Percentiles rank a stretch among this genome's conserved stretches.
Evolutionary conservation across 192 early-diverging fungal species (phyloP).

Genomic region (Phycomyces nitens): DNA sequence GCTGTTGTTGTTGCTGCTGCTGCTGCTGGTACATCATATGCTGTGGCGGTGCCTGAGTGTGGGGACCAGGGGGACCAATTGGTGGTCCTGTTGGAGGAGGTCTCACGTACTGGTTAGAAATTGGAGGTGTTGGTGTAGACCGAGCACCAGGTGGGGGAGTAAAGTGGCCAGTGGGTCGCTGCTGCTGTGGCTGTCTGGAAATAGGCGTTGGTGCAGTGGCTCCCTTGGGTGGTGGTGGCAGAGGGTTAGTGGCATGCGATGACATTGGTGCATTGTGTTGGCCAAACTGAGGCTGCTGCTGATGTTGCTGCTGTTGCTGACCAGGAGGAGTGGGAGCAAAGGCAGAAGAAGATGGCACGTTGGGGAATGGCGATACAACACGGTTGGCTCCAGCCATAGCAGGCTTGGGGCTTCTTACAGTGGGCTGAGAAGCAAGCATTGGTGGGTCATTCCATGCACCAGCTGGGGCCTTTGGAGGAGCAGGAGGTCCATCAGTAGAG

Average conservation of each 20-base stretch:
- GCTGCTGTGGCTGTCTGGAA: conserved; percentile 27
- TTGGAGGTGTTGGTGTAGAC: conserved; percentile 4
- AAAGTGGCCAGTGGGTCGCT: conserved; percentile 26
- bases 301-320: conserved; percentile 14
- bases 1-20: neutral
- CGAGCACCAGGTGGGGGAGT: conserved; percentile 27
- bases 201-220: conserved; percentile 15
- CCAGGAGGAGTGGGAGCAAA: conserved; percentile 9
- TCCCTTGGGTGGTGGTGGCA: conserved; percentile 27
- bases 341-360: conserved; percentile 5
- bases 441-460: conserved; percentile 62
- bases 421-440: conserved; percentile 21
- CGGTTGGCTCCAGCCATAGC: conserved; percentile 18
- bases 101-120: neutral
- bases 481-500: neutral
- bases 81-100: neutral
- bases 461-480: conserved; percentile 41
- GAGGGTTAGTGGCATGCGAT: conserved; percentile 16
- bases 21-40: conserved; percentile 1
- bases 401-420: conserved; percentile 18
- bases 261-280: neutral
- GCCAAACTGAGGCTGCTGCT: neutral
- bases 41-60: neutral
- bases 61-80: too few relatives aligned
- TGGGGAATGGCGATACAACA: conserved; percentile 40